Conservation (phyloP, 495 filamentous ascomycete genomes). For the Penicillium dipodomyicola region DNA sequence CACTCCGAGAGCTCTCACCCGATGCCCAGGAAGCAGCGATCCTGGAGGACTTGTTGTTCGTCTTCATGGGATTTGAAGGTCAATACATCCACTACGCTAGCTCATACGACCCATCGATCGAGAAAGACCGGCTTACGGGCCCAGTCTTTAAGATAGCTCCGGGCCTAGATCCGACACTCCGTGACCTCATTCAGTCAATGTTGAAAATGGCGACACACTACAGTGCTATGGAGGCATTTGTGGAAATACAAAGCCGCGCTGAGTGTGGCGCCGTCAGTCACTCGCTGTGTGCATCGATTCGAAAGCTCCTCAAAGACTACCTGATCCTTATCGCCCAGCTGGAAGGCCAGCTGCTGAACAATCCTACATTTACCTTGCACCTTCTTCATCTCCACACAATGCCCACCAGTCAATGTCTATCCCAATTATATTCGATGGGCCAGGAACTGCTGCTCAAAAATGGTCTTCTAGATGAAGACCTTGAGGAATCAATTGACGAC, state of each 20-base stretch:
- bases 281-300: slow-evolving; percentile 87
- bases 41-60: slow-evolving; percentile 86
- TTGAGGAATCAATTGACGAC: slow-evolving; percentile 78
- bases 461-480: slow-evolving; percentile 80
- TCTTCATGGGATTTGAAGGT: slow-evolving; percentile 98
- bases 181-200: slow-evolving; percentile 83
- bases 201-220: slow-evolving; percentile 96
- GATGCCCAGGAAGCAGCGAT: slow-evolving; percentile 83
- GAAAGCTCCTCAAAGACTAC: slow-evolving; percentile 90
- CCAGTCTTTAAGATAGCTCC: slow-evolving; percentile 75
- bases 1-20: slow-evolving; percentile 68
- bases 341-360: slow-evolving; percentile 86
- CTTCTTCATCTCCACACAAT: slow-evolving; percentile 88
- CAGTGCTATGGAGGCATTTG: slow-evolving; percentile 83
- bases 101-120: slow-evolving; percentile 75
- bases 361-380: slow-evolving; percentile 83
- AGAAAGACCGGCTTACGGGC: slow-evolving; percentile 81
- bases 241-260: slow-evolving; percentile 88
- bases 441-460: slow-evolving; percentile 86
- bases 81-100: slow-evolving; percentile 87
- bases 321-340: slow-evolving; percentile 88
- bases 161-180: slow-evolving; percentile 85
- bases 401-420: slow-evolving; percentile 83
- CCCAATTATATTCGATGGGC: slow-evolving; percentile 80
- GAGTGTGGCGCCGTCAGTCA: slow-evolving; percentile 97